A percentile compares a stretch with the other conserved stretches of the same genome.
phyloP scores from a whole-genome alignment of 495 filamentous ascomycete species.

The Tetracladium setigerum region DNA sequence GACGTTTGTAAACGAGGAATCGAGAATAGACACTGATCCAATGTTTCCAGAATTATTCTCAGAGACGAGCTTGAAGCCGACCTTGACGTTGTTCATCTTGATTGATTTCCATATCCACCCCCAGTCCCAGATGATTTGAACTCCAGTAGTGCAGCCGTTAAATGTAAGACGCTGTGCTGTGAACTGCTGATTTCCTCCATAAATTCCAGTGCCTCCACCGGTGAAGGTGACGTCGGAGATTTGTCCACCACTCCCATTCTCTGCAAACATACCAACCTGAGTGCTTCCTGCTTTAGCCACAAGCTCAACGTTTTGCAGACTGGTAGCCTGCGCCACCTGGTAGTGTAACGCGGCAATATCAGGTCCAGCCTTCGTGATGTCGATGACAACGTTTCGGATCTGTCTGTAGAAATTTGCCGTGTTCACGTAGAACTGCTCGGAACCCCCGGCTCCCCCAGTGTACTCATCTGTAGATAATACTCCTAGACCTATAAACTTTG shows the following conservation, averaged over 20 bases:
- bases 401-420: conserved; percentile 61
- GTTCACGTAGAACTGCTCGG: conserved; percentile 41
- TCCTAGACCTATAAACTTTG: conserved; percentile 56
- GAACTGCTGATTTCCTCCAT: conserved; percentile 53
- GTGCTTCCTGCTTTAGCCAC: conserved; percentile 36
- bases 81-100: conserved; percentile 5
- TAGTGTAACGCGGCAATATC: conserved; percentile 57
- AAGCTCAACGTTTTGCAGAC: conserved; percentile 53
- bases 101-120: conserved; percentile 20
- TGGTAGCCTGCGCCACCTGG: conserved; percentile 70
- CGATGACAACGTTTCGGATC: conserved; percentile 66
- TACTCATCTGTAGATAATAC: conserved; percentile 66
- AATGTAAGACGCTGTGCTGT: conserved; percentile 53
- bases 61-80: conserved; percentile 7
- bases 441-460: conserved; percentile 32
- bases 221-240: conserved; percentile 59
- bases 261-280: conserved; percentile 53
- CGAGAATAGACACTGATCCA: conserved; percentile 59
- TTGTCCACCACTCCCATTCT: conserved; percentile 63
- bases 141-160: conserved; percentile 39
- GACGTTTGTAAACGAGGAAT: conserved; percentile 46
- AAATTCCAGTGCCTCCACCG: conserved; percentile 55
- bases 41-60: conserved; percentile 6
- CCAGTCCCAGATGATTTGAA: conserved; percentile 46
- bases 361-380: conserved; percentile 46